phyloP scores from a whole-genome alignment of 2,329 filamentous ascomycete genomes.

The Elsinoe ampelina region DNA sequence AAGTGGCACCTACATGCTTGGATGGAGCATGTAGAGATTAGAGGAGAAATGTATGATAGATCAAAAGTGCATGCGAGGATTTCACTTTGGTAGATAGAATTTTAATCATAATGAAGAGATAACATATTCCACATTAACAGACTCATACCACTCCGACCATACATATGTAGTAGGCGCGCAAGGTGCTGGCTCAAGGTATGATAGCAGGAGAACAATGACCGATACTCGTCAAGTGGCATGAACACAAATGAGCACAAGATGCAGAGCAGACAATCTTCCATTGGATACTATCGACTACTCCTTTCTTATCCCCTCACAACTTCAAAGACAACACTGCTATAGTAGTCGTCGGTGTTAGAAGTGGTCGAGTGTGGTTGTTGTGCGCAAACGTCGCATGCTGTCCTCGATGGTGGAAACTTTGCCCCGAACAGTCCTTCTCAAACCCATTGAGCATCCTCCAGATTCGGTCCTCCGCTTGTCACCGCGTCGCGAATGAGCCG shows the following conservation, averaged over 20 bases:
- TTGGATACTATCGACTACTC: neutral
- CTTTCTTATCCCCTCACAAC: neutral
- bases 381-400: slow-evolving; percentile 9
- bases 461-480: slow-evolving; percentile 6
- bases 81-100: neutral
- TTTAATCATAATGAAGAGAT: neutral
- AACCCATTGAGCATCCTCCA: neutral
- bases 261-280: neutral
- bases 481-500: slow-evolving; percentile 9
- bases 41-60: neutral
- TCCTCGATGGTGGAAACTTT: neutral
- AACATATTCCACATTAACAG: too few species aligned
- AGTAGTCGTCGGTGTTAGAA: slow-evolving; percentile 9
- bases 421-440: neutral
- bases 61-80: neutral
- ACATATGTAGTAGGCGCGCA: neutral
- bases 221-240: neutral
- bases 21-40: neutral
- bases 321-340: slow-evolving; percentile 2
- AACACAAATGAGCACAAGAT: neutral
- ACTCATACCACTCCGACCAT: neutral
- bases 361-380: neutral
- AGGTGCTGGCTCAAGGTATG: neutral
- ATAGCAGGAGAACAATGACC: neutral
- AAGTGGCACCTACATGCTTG: neutral